phyloP scores from a whole-genome alignment of 2,329 filamentous ascomycete species.

The Diplodia seriata region DNA sequence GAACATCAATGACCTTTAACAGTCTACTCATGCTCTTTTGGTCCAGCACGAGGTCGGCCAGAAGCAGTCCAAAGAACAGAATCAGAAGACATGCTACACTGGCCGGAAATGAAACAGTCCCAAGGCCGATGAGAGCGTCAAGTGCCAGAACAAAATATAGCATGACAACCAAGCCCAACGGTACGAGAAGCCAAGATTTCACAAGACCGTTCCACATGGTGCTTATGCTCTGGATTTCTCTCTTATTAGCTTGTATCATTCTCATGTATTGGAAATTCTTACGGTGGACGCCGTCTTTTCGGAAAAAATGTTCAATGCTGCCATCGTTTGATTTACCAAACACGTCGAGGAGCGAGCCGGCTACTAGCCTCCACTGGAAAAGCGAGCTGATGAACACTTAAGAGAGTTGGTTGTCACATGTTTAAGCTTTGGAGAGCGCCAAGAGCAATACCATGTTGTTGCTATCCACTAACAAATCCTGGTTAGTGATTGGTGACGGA shows the following conservation, averaged over 20 bases:
- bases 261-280: no score
- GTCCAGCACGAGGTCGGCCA: slow-evolving; percentile 57
- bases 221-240: not conserved
- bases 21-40: slow-evolving; percentile 57
- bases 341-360: no score
- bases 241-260: not conserved
- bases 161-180: slow-evolving; percentile 50
- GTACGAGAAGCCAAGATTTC: slow-evolving; percentile 59
- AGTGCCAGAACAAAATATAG: slow-evolving; percentile 53
- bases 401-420: no score
- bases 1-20: slow-evolving; percentile 60
- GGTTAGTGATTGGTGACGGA: not conserved
- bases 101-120: slow-evolving; percentile 63
- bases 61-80: slow-evolving; percentile 59
- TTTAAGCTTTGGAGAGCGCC: no score
- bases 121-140: slow-evolving; percentile 52
- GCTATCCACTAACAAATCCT: no score
- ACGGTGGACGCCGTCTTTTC: no score
- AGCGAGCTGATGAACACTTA: no score
- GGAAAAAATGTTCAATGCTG: no score
- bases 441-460: no score
- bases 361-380: no score
- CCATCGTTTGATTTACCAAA: no score
- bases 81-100: slow-evolving; percentile 66
- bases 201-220: not conserved